These are phyloP conservation scores for Epichloe glyceriae DNA, from an alignment of 2,329 filamentous ascomycete genomes.

Conservation along the genomic window DNA sequence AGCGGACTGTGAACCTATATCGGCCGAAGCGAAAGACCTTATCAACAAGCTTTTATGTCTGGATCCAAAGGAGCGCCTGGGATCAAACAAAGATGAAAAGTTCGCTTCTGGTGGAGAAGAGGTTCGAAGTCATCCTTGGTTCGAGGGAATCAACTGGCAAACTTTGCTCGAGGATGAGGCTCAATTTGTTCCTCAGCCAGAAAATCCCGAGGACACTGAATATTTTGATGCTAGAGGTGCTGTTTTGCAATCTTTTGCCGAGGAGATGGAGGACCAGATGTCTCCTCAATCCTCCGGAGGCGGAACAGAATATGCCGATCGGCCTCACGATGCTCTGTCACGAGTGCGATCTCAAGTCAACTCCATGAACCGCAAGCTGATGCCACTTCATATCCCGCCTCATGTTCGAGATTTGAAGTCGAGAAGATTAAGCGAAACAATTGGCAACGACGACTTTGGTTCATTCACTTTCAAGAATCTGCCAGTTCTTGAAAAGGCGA, in stretches of 20 bases:
- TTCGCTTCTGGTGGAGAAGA: constrained; percentile 77
- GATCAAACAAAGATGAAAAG: constrained; percentile 74
- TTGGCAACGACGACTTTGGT: constrained; percentile 83
- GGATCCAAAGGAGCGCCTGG: constrained; percentile 69
- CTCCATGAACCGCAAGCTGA: constrained; percentile 74
- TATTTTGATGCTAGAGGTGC: constrained; percentile 92
- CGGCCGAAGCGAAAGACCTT: constrained; percentile 79
- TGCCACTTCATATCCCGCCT: constrained; percentile 91
- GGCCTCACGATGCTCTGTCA: constrained; percentile 89
- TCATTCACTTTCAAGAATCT: constrained; percentile 96
- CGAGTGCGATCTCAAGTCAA: constrained; percentile 79
- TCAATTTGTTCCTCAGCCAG: constrained; percentile 82
- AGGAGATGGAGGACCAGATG: constrained; percentile 83
- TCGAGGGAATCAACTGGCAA: constrained; percentile 77
- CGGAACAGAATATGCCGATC: constrained; percentile 66
- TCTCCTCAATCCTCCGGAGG: constrained; percentile 60
- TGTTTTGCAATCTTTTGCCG: constrained; percentile 80
- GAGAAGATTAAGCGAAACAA: constrained; percentile 79
- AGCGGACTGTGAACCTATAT: constrained; percentile 58
- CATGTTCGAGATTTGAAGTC: constrained; percentile 87
- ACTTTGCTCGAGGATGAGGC: constrained; percentile 88
- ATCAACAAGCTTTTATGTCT: constrained; percentile 86
- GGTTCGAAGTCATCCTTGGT: constrained; percentile 83
- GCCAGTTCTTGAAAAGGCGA: constrained; percentile 90
- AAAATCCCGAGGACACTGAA: constrained; percentile 94